A percentile compares a stretch with the other conserved stretches of the same genome.
phyloP scores from a whole-genome alignment of 257 asterid species.

The Dorcoceras hygrometricum region DNA sequence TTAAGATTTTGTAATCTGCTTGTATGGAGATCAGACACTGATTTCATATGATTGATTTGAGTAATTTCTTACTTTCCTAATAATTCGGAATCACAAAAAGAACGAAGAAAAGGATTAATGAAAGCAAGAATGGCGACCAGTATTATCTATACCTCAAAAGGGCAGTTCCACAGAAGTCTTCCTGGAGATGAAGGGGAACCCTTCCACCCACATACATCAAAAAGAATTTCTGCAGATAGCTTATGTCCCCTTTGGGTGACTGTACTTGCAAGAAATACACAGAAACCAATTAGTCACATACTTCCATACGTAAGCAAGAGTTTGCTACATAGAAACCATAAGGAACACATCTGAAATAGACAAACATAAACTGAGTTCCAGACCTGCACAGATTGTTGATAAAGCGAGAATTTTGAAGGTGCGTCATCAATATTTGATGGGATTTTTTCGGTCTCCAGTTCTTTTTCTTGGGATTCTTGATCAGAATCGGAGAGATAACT shows the following conservation, averaged over 20 bases:
- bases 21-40: neutral
- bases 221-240: conserved; percentile 89
- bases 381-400: conserved; percentile 96
- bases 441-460: conserved; percentile 12
- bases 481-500: conserved; percentile 36
- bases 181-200: conserved; percentile 90
- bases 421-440: conserved; percentile 27
- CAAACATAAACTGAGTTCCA: neutral
- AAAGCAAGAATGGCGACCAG: neutral
- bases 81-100: conserved; percentile 10
- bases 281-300: conserved; percentile 15
- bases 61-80: neutral
- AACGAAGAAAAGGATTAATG: neutral
- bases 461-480: conserved; percentile 40
- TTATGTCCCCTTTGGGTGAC: conserved; percentile 99
- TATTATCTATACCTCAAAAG: conserved; percentile 64
- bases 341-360: neutral
- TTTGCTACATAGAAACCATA: conserved; percentile 1
- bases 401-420: conserved; percentile 77
- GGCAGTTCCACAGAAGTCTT: conserved; percentile 97
- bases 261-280: conserved; percentile 29
- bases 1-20: neutral
- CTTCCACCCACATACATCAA: conserved; percentile 98
- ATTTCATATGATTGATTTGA: too few species aligned
- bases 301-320: conserved; percentile 4